Base-by-base conservation (phyloP, 2,329 filamentous ascomycete genomes). In the Davidsoniella australis region DNA sequence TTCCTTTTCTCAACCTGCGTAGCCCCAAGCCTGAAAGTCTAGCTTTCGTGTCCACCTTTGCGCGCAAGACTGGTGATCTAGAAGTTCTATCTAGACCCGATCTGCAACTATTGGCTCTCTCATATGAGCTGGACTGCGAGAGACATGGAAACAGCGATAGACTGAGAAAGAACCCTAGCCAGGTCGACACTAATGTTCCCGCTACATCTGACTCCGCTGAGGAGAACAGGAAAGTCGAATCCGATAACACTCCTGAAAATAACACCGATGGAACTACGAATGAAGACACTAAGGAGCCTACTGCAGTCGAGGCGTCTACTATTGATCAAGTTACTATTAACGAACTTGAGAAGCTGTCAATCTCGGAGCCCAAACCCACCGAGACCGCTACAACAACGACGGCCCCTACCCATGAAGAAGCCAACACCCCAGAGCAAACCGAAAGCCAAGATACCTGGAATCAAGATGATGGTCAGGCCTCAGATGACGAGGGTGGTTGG, bases 101-200 rank as follows among this genome's bases (percentile, higher is more conserved):
- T 77, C 69, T 96, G 53, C 83, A 93, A 57, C 74, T 98, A 39
- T 69, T 96, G 59, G 91, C 89, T 7, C 68, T 98, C 50, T 83
- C 86, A 1, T 96, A 96, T 62, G 91, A 98, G 62, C 62, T 96
- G n/a, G 89, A 96, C 58, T 83, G 85, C 58, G 88, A 96, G 68
- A 71, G 80, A 52, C 93, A 94, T 61, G 78, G 80, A n/a, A 26
- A n/a, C 43, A 43, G 48, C 45, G 42, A 52, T 24, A 40, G 51
- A 53, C 24, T 29, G 47, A 23, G 48, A 42, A 43, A 43, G 14
- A 49, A 55, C 45, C 46, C 53, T 24, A 17, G 47, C 47, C 52
- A 53, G 50, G 54, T 47, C 39, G 39, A 12, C 20, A 49, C 41
- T 16, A 51, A 17, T 45, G 14, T 24, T 41, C 47, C 33, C 51